Base-by-base conservation (phyloP, 1,284 basidiomycete genomes). In the Ustilago esculenta region DNA sequence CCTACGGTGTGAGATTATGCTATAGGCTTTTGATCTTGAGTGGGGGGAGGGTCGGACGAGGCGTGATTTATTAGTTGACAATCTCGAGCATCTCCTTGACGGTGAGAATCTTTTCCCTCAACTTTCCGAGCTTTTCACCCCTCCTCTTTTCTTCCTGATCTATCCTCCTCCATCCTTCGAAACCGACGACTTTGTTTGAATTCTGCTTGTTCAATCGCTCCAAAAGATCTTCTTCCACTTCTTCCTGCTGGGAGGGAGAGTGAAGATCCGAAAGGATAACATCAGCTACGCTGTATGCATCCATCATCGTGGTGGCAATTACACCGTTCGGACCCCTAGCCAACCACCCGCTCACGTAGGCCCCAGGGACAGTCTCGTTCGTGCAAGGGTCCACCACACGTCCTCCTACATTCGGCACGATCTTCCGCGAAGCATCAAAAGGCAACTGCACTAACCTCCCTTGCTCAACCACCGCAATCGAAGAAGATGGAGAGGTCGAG, bases 341-440 rank as follows among this genome's bases (percentile, higher is more conserved):
- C 0, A 92, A 90, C 96, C 96, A 98, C 3, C 95, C 95, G 1
- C 92, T 90, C 2, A 92, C 90, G 80, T 97, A 98, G n/a, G 92
- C 85, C 33, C 90, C 89, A 23, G 85, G 85, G 2, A 86, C 66
- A 78, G 46, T 5, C 2, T 29, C 4, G 14, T 43, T 37, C 3
- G 47, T 59, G 10, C 17, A 15, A 0, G 63, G 56, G 15, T 66
- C 51, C 25, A 63, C 59, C 8, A 85, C 81, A 17, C 84, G 65
- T 1, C 85, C 85, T 11, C 67, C 77, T 1, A 15, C 17, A 42
- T 73, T 73, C 11, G 66, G 65, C 10, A 73, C 64, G 27, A 67
- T 48, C 11, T 52, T 42, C 18, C 59, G 56, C 1, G 23, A 9
- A 0, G 17, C 0, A 29, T 73, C 71, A 34, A 73, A 73, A 9